Conservation (phyloP, 2,329 filamentous ascomycete genomes). For the Tolypocladium guangdongense region DNA sequence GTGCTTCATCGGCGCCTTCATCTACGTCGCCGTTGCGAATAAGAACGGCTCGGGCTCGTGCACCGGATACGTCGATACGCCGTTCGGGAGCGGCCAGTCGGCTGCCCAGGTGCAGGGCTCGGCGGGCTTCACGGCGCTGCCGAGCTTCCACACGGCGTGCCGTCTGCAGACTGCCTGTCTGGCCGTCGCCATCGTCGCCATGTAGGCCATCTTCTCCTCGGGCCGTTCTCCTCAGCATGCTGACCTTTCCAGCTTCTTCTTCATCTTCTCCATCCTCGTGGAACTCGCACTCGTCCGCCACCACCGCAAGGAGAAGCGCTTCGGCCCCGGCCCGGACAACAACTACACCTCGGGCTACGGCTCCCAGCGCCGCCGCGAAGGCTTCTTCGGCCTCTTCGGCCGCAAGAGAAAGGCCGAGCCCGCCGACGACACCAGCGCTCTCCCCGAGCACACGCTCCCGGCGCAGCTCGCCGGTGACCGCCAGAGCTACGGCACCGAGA, state of each 20-base stretch:
- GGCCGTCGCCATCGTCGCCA: slow-evolving; percentile 65
- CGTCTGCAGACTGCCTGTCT: slow-evolving; percentile 66
- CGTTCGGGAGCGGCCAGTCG: slow-evolving; percentile 54
- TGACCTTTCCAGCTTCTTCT: slow-evolving; percentile 49
- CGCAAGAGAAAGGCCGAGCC: slow-evolving; percentile 9
- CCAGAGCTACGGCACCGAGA: slow-evolving; percentile 30
- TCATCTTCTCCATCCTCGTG: slow-evolving; percentile 59
- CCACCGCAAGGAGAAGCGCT: slow-evolving; percentile 65
- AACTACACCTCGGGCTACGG: slow-evolving; percentile 51
- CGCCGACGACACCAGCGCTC: slow-evolving; percentile 17
- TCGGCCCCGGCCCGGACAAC: slow-evolving; percentile 37
- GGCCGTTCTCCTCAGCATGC: neutral
- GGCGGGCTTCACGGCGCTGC: slow-evolving; percentile 36
- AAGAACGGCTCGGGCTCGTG: slow-evolving; percentile 59
- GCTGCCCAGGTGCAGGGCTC: slow-evolving; percentile 34
- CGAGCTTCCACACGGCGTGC: slow-evolving; percentile 48
- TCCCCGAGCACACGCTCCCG: slow-evolving; percentile 29
- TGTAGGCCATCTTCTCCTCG: slow-evolving; percentile 37
- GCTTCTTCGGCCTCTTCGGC: slow-evolving; percentile 24
- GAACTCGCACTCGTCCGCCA: slow-evolving; percentile 59
- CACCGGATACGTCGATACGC: slow-evolving; percentile 47
- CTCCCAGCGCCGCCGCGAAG: slow-evolving; percentile 10
- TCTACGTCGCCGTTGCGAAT: slow-evolving; percentile 71
- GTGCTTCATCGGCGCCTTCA: slow-evolving; percentile 63
- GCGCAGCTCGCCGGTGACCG: slow-evolving; percentile 25